Base-by-base conservation (phyloP, 129 eudicot genomes). In the Tagetes erecta region DNA sequence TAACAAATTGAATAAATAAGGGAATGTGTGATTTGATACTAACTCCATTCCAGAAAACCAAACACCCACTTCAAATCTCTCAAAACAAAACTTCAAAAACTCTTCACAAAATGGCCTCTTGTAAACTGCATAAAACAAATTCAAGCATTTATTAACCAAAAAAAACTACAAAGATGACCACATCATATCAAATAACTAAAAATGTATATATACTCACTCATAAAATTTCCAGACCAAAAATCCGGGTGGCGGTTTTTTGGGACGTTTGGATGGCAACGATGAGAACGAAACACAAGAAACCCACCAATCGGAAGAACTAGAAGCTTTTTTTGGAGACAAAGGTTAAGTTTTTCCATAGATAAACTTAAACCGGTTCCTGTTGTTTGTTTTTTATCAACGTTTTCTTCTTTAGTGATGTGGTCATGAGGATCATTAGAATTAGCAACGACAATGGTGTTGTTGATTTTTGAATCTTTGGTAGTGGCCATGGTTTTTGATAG, bases 31-130 rank as follows among this genome's bases (percentile, higher is more conserved):
- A 20, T 20, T 20, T 20, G 27, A 20, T 20, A 20, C 27, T 20
- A 20, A 20, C 27, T 20, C 27, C 27, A 20, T 20, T 20, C 27
- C 27, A 20, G 27, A 20, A 20, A 20, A 20, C 96, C 92, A 86
- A 8, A 89, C 3, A n/a, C 85, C 92, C 40, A 89, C 89, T 71
- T 84, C 81, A 78, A 86, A 89, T 83, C 92, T 78, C 35, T 89
- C 83, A 55, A 86, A 80, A 79, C 92, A 86, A 63, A 86, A 89
- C 84, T 78, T 79, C 68, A 89, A 27, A 65, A 89, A 89, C 50
- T 66, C 84, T 36, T 86, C 69, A 30, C 74, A 62, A 37, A 55
- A 86, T 9, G 92, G 87, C 82, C 96, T 86, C 73, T 77, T 84
- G 75, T 77, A 86, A 51, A 89, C 96, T 86, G 70, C 12, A 20